Base-by-base conservation (phyloP, 352 stramenopile genomes). In the Pilasporangium apinafurcum region DNA sequence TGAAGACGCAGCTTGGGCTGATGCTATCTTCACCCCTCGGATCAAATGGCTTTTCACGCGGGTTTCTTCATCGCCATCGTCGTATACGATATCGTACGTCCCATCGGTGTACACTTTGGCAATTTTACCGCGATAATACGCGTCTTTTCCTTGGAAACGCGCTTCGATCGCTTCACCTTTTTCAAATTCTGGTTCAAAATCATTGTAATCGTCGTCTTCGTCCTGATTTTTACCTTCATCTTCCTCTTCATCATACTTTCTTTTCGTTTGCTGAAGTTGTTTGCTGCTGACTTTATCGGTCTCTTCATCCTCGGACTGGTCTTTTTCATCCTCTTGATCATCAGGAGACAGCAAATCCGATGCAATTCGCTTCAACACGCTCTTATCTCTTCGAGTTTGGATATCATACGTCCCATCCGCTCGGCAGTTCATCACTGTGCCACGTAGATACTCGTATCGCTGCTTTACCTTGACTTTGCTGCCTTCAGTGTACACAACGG, bases 41-140 rank as follows among this genome's bases (percentile, higher is more conserved):
- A 89, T 81, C 0, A 86, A 44, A 4, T 55, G 43, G 32, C 56
- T 25, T 12, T 58, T 47, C 6, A 92, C 76, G 20, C 65, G 69
- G 10, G 55, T 53, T 48, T 92, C 77, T 14, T 77, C 49, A 40
- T 92, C 74, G 12, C 77, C 75, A 41, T 92, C 77, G 46, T 88
- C 73, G 57, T 89, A 92, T 8, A 51, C 44, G 28, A 92, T 61
- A 54, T 89, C 75, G 32, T 53, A 83, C 21, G 59, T 56, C 10
- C 66, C 63, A 21, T 90, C 71, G n/a, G 57, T 43, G 35, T 75
- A 56, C 22, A 81, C 68, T 5, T 60, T 65, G 22, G 59, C 51
- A 37, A 92, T 72, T 22, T 40, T 68, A 3, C 77, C 75, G 1
- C 42, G 39, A 38, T 70, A 92, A 37, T 61, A 90, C 14, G 51